Evolutionary conservation across 495 filamentous ascomycete genomes (phyloP), one percentile per base, ranked within the genome.

Genomic region (Penicillium coffeae): DNA sequence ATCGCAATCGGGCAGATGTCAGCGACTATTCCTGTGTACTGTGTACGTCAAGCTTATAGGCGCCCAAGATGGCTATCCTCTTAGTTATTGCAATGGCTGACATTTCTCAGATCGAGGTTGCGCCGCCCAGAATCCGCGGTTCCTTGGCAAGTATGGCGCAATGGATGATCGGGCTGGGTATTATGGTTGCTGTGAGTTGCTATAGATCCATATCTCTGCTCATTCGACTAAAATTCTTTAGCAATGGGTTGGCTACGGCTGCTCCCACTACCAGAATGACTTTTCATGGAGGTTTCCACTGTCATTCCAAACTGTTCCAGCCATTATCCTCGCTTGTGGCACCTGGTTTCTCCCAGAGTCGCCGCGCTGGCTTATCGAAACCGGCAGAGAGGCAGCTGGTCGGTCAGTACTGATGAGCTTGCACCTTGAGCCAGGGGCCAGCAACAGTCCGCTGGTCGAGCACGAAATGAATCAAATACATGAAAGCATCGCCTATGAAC

Each of bases 281-380:
- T 76, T 78, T 39, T 63, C 74, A 54, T 80, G 80, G 80, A 65
- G 79, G 27, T 73, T 82, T 30, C 79, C 78, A 0, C 70, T 84
- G 16, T 73, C 75, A 13, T 71, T 82, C 19, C 78, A 81, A 50
- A 68, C 67, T 25, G 56, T 74, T 1, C 79, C 78, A 6, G 69
- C 74, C 6, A 36, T 82, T 3, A 50, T 76, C n/a, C 64, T 84
- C 18, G 65, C 61, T 6, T 48, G 62, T 7, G 76, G 78, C 9
- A 60, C 78, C 21, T 72, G 70, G 53, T 79, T 78, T 52, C 67
- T 82, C 10, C 66, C 68, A 8, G 80, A 82, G 54, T 78, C 75
- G 0, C 80, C 80, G 10, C 62, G 80, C 38, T 84, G 79, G 79
- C 64, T 83, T 7, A 72, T 77, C 21, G 69, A 79, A 48, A 71